phyloP scores from a whole-genome alignment of 805 yeast species.

The Candida tammaniensis region DNA sequence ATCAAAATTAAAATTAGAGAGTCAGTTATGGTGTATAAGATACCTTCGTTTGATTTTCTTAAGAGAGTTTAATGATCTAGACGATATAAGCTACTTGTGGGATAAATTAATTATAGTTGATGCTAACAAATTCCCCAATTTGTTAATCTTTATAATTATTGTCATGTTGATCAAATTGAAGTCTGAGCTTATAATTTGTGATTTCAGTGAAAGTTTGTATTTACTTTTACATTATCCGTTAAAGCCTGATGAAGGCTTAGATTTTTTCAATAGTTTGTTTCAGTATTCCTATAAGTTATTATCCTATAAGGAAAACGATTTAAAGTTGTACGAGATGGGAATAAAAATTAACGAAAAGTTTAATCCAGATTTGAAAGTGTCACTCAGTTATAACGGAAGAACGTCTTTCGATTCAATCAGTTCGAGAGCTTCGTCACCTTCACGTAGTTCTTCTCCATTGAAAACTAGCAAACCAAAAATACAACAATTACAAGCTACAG shows the following conservation, averaged over 20 bases:
- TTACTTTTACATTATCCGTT: conserved; percentile 51
- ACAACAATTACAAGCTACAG: not conserved
- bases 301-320: conserved; percentile 31
- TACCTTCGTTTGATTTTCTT: conserved; percentile 46
- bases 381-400: conserved; percentile 23
- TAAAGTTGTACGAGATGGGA: conserved; percentile 40
- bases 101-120: conserved; percentile 43
- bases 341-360: conserved; percentile 36
- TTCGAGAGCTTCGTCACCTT: conserved; percentile 10
- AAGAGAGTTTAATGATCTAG: conserved; percentile 41
- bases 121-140: conserved; percentile 24
- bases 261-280: conserved; percentile 26
- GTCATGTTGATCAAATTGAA: conserved; percentile 45
- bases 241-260: conserved; percentile 1
- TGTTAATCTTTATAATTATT: conserved; percentile 42
- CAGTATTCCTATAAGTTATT: conserved; percentile 34
- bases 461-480: not conserved
- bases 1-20: conserved; percentile 44
- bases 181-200: conserved; percentile 42
- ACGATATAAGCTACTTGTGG: conserved; percentile 41
- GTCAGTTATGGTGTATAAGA: conserved; percentile 55
- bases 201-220: conserved; percentile 51
- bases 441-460: conserved; percentile 7
- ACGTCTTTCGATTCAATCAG: conserved; percentile 18
- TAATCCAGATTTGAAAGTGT: conserved; percentile 34